Base-by-base conservation (phyloP, 2,329 filamentous ascomycete species). In the Mycosphaerelloides madeirae region DNA sequence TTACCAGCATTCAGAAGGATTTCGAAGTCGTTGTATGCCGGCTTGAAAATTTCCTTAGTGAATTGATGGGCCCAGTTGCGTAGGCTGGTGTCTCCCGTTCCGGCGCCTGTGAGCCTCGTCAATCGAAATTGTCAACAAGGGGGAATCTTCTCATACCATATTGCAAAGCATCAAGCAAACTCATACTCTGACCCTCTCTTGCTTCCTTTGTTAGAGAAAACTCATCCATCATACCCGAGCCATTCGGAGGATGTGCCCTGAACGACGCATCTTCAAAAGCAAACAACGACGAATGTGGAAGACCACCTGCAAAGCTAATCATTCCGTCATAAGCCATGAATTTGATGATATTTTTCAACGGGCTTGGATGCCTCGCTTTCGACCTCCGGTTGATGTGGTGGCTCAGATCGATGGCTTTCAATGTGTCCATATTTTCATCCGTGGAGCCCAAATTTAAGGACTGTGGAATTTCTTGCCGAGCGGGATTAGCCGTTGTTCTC, bases 331-430 rank as follows among this genome's bases (percentile, higher is more conserved):
- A 36, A 6, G 18, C 32, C 40, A 43, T 43, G 20, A 35, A 43
- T 13, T 18, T 43, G 19, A 43, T 29, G 7, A 36, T 43, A 8
- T 43, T 31, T 29, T 36, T 35, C 31, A 36, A 20, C 29, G 31
- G 31, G 19, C 31, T 43, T 12, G 40, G 40, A 43, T 43, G 31
- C 25, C 39, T 12, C 12, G 39, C 39, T 41, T 34, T 33, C 8
- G 39, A 41, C 31, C 25, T 41, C 16, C 19, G 19, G 15, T 41
- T 41, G 29, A 41, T 22, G 18, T 41, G 39, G 15, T 41, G 39
- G 39, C 39, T 41, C n/a, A 41, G 31, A 41, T 41, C 31, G 19
- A 41, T n/a, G n/a, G n/a, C n/a, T n/a, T n/a, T n/a, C n/a, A n/a
- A n/a, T n/a, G n/a, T n/a, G n/a, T n/a, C n/a, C n/a, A n/a, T n/a